Base-by-base conservation (phyloP, 345 rosid species). In the Gossypium raimondii region DNA sequence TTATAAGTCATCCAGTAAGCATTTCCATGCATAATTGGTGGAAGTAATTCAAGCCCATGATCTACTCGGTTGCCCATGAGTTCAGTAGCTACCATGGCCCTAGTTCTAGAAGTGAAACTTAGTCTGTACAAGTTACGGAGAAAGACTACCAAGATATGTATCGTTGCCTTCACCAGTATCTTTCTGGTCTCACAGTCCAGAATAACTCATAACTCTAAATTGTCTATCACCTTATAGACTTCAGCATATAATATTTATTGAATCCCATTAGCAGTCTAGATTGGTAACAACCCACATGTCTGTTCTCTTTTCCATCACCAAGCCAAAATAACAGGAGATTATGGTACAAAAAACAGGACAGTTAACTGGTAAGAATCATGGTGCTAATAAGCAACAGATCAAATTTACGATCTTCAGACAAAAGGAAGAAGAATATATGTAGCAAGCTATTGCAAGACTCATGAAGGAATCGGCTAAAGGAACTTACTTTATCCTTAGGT, bases 401-500 rank as follows among this genome's bases (percentile, higher is more conserved):
- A 34, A 34, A 34, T 34, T 34, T 34, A 34, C 1, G 1, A 34
- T 34, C 7, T 34, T 34, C 41, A 34, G 41, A 34, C 7, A 34
- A 34, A 34, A 34, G 41, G 41, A 34, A 34, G 41, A 34, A 34
- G 41, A 34, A 34, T 34, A 34, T 34, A 34, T 34, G 7, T 34
- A 34, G 41, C 41, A 34, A 34, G 41, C 41, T 34, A 34, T 5
- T 1, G 7, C 41, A 34, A 34, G 41, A 34, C 41, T 34, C 41
- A 34, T 34, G 41, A 34, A 34, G 41, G 41, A 34, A 34, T 34
- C 5, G 7, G 41, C 12, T 57, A 67, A 82, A 65, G 74, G 63
- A 75, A 84, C 93, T 75, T 78, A 94, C 97, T 83, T 88, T 78
- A 94, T 84, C 85, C 99, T 87, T 80, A 95, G 61, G 87, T 87